Evolutionary conservation across 148 eudicot species (phyloP), one percentile per base, ranked within the genome.

Genomic region (Rhododendron williamsianum): DNA sequence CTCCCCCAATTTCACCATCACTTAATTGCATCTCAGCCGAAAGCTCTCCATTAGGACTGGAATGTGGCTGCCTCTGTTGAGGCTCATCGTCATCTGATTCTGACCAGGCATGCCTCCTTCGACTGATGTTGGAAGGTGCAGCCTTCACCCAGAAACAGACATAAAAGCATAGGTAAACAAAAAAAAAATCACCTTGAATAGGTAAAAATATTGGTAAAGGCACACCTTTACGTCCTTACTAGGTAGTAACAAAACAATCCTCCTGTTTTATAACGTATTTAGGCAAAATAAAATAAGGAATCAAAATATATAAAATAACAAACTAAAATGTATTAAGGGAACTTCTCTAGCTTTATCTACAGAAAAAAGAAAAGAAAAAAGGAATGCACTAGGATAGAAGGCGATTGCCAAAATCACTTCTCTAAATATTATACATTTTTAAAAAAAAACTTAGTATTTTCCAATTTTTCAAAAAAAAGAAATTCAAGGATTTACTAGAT

Each of bases 11-110:
- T 76, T 79, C 90, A 72, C 91, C 94, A 83, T 91, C 92, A 84
- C 91, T 89, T 88, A 77, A 88, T 82, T 90, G 92, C 89, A 85
- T 91, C 86, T 93, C 94, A 36, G 83, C 86, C 65, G 88, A 87
- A 67, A 78, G 86, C 36, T 91, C 92, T 82, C 90, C 84, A 19
- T 86, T 76, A 10, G 88, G 92, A 84, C 94, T 90, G 36, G 90
- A 84, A 80, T 85, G 91, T 45, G 90, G 89, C 73, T 86, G 92
- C 89, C 86, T 84, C 87, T 86, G 84, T 83, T 78, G 76, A 4
- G 90, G 92, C 81, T 93, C 97, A 56, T 96, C 99, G 19, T 96
- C 99, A 21, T 95, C 98, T n/a, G 98, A 96, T 87, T 95, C 99
- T 52, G 98, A 93, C 93, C 89, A 94, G 30, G 93, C 94, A 88